Percentiles rank a stretch among this genome's conserved stretches.
phyloP scores from a whole-genome alignment of 2,329 filamentous ascomycete species.

The Seiridium cupressi region DNA sequence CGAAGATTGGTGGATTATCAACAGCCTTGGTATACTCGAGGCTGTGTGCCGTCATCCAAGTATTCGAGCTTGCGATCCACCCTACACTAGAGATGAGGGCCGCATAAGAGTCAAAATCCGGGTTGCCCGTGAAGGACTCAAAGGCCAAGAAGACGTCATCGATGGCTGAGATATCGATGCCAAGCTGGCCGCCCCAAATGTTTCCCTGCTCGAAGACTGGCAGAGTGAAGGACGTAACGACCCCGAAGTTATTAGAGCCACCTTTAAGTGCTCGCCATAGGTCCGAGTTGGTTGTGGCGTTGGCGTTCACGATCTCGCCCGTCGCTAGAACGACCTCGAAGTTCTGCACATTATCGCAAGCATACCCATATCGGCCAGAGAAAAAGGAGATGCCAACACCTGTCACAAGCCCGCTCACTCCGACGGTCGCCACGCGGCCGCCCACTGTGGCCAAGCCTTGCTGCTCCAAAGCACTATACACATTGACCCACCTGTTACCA shows the following conservation, averaged over 20 bases:
- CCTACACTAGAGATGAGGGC: not conserved
- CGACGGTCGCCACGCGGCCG: not conserved
- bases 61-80: not conserved
- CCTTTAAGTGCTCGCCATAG: too few relatives aligned
- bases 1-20: not conserved
- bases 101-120: not conserved
- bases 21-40: not conserved
- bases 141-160: not conserved
- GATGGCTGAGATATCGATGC: not conserved
- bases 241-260: too few relatives aligned
- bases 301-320: too few relatives aligned
- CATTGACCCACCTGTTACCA: not conserved
- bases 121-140: not conserved
- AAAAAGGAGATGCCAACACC: not conserved
- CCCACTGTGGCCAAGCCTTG: not conserved
- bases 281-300: too few relatives aligned
- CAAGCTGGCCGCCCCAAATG: not conserved
- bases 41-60: not conserved
- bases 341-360: not conserved
- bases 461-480: not conserved
- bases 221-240: not conserved
- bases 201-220: not conserved
- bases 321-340: too few relatives aligned
- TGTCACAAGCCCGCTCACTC: not conserved
- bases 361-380: not conserved